Evolutionary conservation across 495 filamentous ascomycete genomes (phyloP).

Genomic region (Aspergillus sparsus): DNA sequence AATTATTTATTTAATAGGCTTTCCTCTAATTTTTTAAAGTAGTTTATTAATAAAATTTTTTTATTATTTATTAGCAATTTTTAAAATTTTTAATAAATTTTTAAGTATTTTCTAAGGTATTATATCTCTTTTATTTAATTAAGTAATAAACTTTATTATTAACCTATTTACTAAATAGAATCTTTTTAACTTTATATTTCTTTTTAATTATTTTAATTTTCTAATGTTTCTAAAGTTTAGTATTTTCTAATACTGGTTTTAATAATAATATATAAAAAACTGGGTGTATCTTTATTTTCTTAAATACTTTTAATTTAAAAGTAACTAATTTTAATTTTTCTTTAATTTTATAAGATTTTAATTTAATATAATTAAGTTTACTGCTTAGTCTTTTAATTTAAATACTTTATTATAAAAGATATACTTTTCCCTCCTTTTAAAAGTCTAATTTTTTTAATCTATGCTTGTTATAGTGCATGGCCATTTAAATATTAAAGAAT

Average conservation of each 20-base stretch:
- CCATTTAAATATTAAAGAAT: background rate
- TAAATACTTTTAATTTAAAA: constrained; percentile 30
- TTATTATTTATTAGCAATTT: too few relatives aligned
- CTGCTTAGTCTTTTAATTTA: background rate
- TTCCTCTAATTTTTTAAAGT: too few relatives aligned
- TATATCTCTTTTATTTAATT: too few relatives aligned
- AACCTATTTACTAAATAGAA: too few relatives aligned
- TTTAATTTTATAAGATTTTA: background rate
- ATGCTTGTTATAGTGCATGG: background rate
- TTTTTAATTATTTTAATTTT: too few relatives aligned
- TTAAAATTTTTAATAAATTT: too few relatives aligned
- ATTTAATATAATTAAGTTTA: background rate
- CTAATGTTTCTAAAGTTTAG: too few relatives aligned
- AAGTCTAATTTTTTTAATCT: background rate
- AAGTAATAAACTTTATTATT: too few relatives aligned
- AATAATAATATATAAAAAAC: background rate
- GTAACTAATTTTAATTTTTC: background rate
- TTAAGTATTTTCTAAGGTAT: too few relatives aligned
- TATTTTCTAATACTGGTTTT: background rate
- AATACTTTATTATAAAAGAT: background rate
- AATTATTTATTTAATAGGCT: too few relatives aligned
- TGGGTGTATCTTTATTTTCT: background rate
- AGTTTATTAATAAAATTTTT: too few relatives aligned
- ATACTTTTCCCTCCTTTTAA: background rate
- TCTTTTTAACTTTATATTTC: too few relatives aligned